Evolutionary conservation across 495 filamentous ascomycete species (phyloP).

Genomic region (Hapsidospora chrysogenum): DNA sequence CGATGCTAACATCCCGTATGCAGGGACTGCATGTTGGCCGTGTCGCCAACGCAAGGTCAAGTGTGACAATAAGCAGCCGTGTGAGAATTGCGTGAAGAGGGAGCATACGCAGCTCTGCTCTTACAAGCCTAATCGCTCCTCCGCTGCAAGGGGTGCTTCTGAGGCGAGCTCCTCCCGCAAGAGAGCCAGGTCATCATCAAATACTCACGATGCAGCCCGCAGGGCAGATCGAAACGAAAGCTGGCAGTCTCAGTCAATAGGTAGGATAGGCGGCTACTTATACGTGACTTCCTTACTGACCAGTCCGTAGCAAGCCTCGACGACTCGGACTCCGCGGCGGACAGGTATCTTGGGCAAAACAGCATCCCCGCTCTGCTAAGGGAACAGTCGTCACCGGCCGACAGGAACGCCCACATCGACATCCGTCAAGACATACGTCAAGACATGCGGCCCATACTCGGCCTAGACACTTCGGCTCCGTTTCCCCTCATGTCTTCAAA

Average conservation of each 20-base stretch:
- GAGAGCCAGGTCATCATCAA: conserved; percentile 28
- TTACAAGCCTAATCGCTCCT: conserved; percentile 51
- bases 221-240: conserved; percentile 24
- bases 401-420: conserved; percentile 26
- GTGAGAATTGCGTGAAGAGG: conserved; percentile 57
- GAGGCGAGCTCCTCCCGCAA: conserved; percentile 18
- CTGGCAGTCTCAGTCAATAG: conserved; percentile 19
- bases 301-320: conserved; percentile 11
- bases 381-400: conserved; percentile 33
- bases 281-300: conserved; percentile 2
- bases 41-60: conserved; percentile 60
- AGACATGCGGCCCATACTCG: conserved; percentile 65
- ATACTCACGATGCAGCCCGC: conserved; percentile 15
- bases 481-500: conserved; percentile 69
- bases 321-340: conserved; percentile 47
- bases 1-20: neutral
- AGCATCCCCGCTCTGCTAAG: conserved; percentile 50
- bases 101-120: conserved; percentile 57
- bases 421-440: conserved; percentile 45
- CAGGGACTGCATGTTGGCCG: conserved; percentile 52
- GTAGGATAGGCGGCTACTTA: conserved; percentile 9
- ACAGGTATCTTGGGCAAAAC: conserved; percentile 49
- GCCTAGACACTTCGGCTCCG: conserved; percentile 69
- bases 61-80: conserved; percentile 57
- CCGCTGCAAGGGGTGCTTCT: conserved; percentile 25